These are phyloP conservation scores for Chlorella sp. DNA, from an alignment of 139 green algal species.

Conservation along the genomic window DNA sequence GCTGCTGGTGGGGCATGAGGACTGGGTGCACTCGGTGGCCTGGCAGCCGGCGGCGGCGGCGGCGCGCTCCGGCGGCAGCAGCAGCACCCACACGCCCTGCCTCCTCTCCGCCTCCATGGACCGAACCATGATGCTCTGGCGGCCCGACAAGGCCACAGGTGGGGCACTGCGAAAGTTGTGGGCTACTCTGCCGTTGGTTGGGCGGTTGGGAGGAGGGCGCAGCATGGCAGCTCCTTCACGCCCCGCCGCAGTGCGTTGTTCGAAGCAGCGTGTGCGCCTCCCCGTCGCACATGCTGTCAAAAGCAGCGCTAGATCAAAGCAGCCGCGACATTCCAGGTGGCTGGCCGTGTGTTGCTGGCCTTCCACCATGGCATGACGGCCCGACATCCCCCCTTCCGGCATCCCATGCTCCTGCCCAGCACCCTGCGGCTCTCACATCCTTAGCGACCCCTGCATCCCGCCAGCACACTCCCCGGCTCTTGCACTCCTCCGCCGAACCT, in stretches of 20 bases:
- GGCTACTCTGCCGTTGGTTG: background rate
- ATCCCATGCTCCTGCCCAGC: too few relatives aligned
- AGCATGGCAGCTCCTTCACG: background rate
- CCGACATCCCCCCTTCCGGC: too few relatives aligned
- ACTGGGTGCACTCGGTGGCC: conserved; percentile 89
- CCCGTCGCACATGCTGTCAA: conserved; percentile 42
- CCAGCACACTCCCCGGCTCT: too few relatives aligned
- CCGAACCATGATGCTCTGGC: conserved; percentile 94
- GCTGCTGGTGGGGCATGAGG: conserved; percentile 91
- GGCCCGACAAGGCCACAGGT: conserved; percentile 57
- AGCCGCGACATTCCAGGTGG: too few relatives aligned
- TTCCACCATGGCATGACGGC: too few relatives aligned
- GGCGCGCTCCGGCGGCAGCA: background rate
- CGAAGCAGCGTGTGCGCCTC: conserved; percentile 37
- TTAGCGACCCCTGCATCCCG: too few relatives aligned
- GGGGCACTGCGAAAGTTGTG: background rate
- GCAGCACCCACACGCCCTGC: conserved; percentile 17
- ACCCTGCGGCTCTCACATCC: too few relatives aligned
- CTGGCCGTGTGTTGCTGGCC: background rate
- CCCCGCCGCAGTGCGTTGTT: conserved; percentile 18
- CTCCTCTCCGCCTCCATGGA: conserved; percentile 95
- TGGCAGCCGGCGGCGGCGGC: conserved; percentile 61
- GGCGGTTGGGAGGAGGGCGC: background rate
- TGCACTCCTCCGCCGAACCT: too few relatives aligned
- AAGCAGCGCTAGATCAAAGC: conserved; percentile 32